These are phyloP conservation scores for Populus ilicifolia DNA, from an alignment of 345 rosid species.

Conservation along the genomic window DNA sequence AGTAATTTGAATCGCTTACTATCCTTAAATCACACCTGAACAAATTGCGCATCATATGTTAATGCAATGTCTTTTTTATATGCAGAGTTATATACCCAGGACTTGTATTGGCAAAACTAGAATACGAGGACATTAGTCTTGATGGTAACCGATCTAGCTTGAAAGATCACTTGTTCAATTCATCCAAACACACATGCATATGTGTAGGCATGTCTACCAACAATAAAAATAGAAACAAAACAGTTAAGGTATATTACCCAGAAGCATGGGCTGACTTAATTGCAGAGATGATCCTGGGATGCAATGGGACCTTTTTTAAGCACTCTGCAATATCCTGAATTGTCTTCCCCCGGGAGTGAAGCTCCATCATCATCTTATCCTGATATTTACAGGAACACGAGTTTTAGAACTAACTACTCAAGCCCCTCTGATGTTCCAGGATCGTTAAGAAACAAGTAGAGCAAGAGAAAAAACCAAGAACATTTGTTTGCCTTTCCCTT, in stretches of 20 bases:
- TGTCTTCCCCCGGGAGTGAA: constrained; percentile 20
- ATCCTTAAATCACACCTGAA: constrained; percentile 27
- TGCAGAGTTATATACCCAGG: too few species aligned
- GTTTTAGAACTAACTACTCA: not conserved
- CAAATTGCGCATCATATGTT: not conserved
- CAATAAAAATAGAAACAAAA: not conserved
- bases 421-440: not conserved
- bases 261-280: constrained; percentile 24
- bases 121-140: too few species aligned
- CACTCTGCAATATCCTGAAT: constrained; percentile 21
- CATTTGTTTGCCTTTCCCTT: too few species aligned
- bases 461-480: not conserved
- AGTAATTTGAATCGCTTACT: constrained; percentile 27
- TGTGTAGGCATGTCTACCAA: too few species aligned
- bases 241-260: constrained; percentile 7
- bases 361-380: constrained; percentile 33
- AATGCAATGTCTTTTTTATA: not conserved
- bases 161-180: too few species aligned
- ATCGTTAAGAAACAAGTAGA: not conserved
- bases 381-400: not conserved
- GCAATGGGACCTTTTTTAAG: constrained; percentile 17
- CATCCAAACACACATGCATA: too few species aligned
- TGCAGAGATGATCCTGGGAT: constrained; percentile 20
- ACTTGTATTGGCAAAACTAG: too few species aligned
- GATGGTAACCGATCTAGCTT: too few species aligned